These are phyloP conservation scores for Trametes gibbosa DNA, from an alignment of 768 basidiomycete genomes.

Conservation along the genomic window DNA sequence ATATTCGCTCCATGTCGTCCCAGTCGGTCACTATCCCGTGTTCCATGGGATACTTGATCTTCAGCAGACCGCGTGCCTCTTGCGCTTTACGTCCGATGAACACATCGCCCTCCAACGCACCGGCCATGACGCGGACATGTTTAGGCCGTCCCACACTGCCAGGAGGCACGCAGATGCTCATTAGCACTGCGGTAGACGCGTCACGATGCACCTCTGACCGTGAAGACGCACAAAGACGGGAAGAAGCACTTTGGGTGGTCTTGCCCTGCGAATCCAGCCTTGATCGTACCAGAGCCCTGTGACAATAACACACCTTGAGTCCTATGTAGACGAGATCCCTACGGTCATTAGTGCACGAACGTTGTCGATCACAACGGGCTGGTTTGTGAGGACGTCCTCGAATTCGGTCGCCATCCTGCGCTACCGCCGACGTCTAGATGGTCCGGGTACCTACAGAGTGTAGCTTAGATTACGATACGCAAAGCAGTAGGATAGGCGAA, in stretches of 20 bases:
- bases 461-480: neutral
- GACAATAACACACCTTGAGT: neutral
- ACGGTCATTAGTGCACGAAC: slow-evolving; percentile 44
- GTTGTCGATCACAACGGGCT: slow-evolving; percentile 99
- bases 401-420: slow-evolving; percentile 75
- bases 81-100: slow-evolving; percentile 96
- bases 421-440: neutral
- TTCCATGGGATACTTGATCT: slow-evolving; percentile 99
- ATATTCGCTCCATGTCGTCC: slow-evolving; percentile 99
- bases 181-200: slow-evolving; percentile 14
- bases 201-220: slow-evolving; percentile 31
- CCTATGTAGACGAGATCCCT: slow-evolving; percentile 22
- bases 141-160: slow-evolving; percentile 92
- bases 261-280: slow-evolving; percentile 98
- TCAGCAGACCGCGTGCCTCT: slow-evolving; percentile 91
- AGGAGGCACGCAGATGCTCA: neutral
- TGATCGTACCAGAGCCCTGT: slow-evolving; percentile 97
- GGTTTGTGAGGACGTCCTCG: slow-evolving; percentile 94
- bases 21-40: slow-evolving; percentile 99
- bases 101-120: slow-evolving; percentile 92
- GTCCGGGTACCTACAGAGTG: neutral
- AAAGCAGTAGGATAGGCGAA: slow-evolving; percentile 10
- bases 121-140: slow-evolving; percentile 97
- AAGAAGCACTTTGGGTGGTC: slow-evolving; percentile 99
- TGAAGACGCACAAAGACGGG: slow-evolving; percentile 86